Percentiles rank a stretch among this genome's conserved stretches.
Conservation (phyloP, 805 yeast genomes). For the Brettanomyces nanus region DNA sequence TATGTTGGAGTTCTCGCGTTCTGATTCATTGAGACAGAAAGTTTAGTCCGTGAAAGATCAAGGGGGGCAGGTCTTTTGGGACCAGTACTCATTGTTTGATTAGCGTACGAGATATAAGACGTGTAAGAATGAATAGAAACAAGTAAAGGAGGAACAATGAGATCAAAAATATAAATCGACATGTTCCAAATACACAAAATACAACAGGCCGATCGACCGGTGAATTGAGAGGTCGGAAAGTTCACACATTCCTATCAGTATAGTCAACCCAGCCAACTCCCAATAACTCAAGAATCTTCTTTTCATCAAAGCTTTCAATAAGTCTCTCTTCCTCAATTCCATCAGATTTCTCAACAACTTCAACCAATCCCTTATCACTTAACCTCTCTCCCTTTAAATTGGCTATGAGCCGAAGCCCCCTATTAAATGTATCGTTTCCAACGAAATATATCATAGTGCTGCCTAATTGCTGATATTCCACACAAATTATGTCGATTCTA, state of each 20-base stretch:
- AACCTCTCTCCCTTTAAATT: slow-evolving; percentile 28
- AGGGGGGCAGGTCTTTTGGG: slow-evolving; percentile 1
- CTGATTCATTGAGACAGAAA: neutral
- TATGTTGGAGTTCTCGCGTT: neutral
- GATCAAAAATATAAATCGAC: no score
- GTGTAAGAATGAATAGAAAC: no score
- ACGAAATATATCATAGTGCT: slow-evolving; percentile 45
- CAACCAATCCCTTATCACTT: slow-evolving; percentile 37
- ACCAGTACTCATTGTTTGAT: neutral
- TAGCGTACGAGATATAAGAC: no score
- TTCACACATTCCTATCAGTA: slow-evolving; percentile 14
- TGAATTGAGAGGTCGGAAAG: no score
- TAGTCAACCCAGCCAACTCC: slow-evolving; percentile 28
- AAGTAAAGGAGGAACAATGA: no score
- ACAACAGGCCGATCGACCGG: no score
- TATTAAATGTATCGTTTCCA: slow-evolving; percentile 45
- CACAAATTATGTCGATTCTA: slow-evolving; percentile 44
- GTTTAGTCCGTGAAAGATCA: neutral
- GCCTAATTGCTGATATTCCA: slow-evolving; percentile 38
- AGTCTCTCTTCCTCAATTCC: slow-evolving; percentile 13
- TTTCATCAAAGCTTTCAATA: slow-evolving; percentile 37
- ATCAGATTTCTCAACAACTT: neutral
- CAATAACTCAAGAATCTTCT: slow-evolving; percentile 35
- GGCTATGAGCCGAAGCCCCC: slow-evolving; percentile 38
- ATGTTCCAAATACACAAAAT: no score